Evolutionary conservation across 2,329 filamentous ascomycete genomes (phyloP).

Genomic region (Chrysoporthe puriensis): DNA sequence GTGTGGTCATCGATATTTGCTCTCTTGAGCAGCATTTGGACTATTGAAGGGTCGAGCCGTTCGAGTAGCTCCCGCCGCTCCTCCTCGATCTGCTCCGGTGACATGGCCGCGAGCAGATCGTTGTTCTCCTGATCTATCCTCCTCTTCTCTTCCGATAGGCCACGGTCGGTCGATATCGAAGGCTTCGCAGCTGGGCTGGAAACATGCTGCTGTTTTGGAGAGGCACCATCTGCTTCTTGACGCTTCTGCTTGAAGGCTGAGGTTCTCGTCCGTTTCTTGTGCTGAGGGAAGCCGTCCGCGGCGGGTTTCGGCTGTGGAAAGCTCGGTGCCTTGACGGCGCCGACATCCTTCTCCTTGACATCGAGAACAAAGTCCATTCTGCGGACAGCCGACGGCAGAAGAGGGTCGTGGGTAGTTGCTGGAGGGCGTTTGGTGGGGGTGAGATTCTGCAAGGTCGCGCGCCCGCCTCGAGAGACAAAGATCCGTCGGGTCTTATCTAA

Average conservation of each 20-base stretch:
- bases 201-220: slow-evolving; percentile 4
- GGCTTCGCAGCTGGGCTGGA: slow-evolving; percentile 29
- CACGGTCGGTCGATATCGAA: slow-evolving; percentile 22
- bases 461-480: not conserved
- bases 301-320: slow-evolving; percentile 62
- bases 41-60: slow-evolving; percentile 73
- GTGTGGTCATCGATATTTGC: slow-evolving; percentile 71
- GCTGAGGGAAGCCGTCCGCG: slow-evolving; percentile 81
- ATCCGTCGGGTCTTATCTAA: slow-evolving; percentile 16
- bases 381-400: not conserved
- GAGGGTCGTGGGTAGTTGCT: not conserved
- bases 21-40: slow-evolving; percentile 76
- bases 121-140: slow-evolving; percentile 84
- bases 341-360: slow-evolving; percentile 73
- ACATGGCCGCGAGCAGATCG: slow-evolving; percentile 76
- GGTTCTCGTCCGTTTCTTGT: slow-evolving; percentile 73
- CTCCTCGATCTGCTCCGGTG: slow-evolving; percentile 75
- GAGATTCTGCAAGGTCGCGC: not conserved
- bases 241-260: slow-evolving; percentile 82
- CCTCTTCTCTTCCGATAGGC: slow-evolving; percentile 62
- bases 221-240: slow-evolving; percentile 34
- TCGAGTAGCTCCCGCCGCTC: slow-evolving; percentile 80
- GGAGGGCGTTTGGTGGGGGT: not conserved
- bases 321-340: slow-evolving; percentile 62
- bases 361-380: slow-evolving; percentile 64